These are phyloP conservation scores for Neonectria sp. DNA, from an alignment of 2,329 filamentous ascomycete species.

Conservation along the genomic window DNA sequence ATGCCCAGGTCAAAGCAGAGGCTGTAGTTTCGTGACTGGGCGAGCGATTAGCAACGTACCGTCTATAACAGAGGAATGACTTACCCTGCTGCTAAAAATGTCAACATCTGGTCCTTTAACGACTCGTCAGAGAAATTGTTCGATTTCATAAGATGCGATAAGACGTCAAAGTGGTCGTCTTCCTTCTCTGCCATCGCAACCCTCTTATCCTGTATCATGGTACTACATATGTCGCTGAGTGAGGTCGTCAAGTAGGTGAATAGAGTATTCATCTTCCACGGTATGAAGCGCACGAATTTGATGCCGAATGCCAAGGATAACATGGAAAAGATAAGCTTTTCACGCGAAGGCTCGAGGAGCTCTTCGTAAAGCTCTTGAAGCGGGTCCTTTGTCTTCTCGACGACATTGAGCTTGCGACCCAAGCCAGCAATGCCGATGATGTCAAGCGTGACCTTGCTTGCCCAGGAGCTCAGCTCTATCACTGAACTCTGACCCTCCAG, in stretches of 20 bases:
- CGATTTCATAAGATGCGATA: slow-evolving; percentile 70
- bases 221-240: slow-evolving; percentile 27
- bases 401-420: slow-evolving; percentile 66
- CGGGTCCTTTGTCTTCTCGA: slow-evolving; percentile 56
- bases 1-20: slow-evolving; percentile 40
- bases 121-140: slow-evolving; percentile 66
- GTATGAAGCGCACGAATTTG: slow-evolving; percentile 28
- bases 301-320: slow-evolving; percentile 33
- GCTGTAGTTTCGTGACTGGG: slow-evolving; percentile 41
- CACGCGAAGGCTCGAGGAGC: slow-evolving; percentile 61
- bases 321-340: slow-evolving; percentile 59
- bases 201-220: slow-evolving; percentile 61
- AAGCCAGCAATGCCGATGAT: slow-evolving; percentile 73
- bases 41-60: too few species aligned
- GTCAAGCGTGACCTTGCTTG: slow-evolving; percentile 69
- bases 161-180: slow-evolving; percentile 72
- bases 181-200: slow-evolving; percentile 60
- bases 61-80: fast-evolving
- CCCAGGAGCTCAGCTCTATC: slow-evolving; percentile 63
- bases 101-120: slow-evolving; percentile 69
- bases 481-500: slow-evolving; percentile 28
- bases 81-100: slow-evolving; percentile 62
- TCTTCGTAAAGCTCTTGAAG: slow-evolving; percentile 61
- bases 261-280: slow-evolving; percentile 40
- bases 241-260: slow-evolving; percentile 35